Evolutionary conservation across 2,329 filamentous ascomycete species (phyloP), one percentile per base, ranked within the genome.

Genomic region (Hypoxylon rubiginosum): DNA sequence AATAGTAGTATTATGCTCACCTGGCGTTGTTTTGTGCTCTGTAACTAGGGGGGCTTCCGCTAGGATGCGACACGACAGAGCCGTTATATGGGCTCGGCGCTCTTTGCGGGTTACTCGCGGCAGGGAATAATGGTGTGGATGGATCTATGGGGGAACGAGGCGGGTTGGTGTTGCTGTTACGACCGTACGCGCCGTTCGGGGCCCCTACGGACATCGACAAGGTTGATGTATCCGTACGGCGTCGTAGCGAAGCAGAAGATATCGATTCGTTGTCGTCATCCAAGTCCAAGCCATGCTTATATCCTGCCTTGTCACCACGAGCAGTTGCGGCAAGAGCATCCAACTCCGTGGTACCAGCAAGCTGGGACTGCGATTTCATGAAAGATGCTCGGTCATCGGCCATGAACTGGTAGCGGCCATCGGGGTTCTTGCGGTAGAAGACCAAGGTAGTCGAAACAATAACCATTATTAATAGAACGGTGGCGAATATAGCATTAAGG

Each of bases 331-430:
- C 93, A 57, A 96, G 84, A 2, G 93, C 93, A 77, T 96, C 92
- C 53, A 97, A 85, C 80, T 97, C 92, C 2, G 91, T 94, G 13
- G 90, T 91, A 30, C 80, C 79, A 15, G 79, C 87, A 52, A 96
- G 83, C 73, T 92, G 88, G 9, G 91, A 90, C 75, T 93, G 91
- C 26, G 92, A 95, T 82, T 96, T 96, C 87, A 96, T 95, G 82
- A 97, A 97, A 11, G 92, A 95, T 58, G 91, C 91, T 73, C 93
- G 90, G 80, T 97, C 93, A 75, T 97, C 93, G 62, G 91, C 90
- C 92, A 97, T 95, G 68, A 92, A 92, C 79, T 95, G 92, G 81
- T 97, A 97, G 61, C 93, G 89, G 21, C 89, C 92, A 76, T 97
- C 93, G 15, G 93, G 93, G 79, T 96, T 94, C 85, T 94, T 94